These are phyloP conservation scores for Raphanus raphanistrum DNA, from an alignment of 345 rosid genomes.

Conservation along the genomic window DNA sequence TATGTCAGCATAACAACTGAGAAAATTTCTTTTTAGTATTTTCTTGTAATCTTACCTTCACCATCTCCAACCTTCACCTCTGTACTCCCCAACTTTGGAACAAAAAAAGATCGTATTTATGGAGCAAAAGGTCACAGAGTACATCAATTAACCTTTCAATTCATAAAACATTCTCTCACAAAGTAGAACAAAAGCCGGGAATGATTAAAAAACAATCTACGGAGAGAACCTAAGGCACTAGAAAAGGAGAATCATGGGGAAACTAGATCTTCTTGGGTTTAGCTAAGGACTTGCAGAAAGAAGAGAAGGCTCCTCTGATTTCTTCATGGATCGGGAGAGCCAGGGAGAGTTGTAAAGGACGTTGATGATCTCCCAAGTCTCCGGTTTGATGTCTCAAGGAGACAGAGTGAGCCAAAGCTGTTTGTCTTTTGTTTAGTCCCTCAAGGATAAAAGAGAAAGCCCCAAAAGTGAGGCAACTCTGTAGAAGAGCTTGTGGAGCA, in stretches of 20 bases:
- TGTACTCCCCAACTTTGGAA: background rate
- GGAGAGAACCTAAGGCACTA: conserved; percentile 7
- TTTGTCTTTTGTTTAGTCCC: conserved; percentile 75
- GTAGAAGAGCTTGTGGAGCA: conserved; percentile 67
- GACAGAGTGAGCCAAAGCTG: conserved; percentile 71
- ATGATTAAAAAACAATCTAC: conserved; percentile 24
- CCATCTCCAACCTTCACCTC: background rate
- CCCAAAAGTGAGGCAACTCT: conserved; percentile 83
- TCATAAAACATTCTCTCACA: conserved; percentile 15
- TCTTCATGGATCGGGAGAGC: conserved; percentile 67
- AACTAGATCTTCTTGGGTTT: conserved; percentile 42
- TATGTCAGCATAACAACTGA: background rate
- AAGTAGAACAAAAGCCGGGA: conserved; percentile 11
- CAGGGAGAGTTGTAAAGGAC: conserved; percentile 45
- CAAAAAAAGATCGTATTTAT: background rate
- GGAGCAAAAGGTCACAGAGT: background rate
- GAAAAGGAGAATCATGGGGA: conserved; percentile 25
- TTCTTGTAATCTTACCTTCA: background rate
- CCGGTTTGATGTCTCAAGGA: conserved; percentile 38
- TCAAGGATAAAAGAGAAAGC: conserved; percentile 82
- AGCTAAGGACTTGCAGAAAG: conserved; percentile 60
- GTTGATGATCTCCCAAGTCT: conserved; percentile 23
- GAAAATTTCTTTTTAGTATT: background rate
- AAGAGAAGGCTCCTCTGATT: conserved; percentile 64
- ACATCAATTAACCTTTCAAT: background rate